phyloP scores from a whole-genome alignment of 345 rosid species.

The Sisymbrium altissimum region DNA sequence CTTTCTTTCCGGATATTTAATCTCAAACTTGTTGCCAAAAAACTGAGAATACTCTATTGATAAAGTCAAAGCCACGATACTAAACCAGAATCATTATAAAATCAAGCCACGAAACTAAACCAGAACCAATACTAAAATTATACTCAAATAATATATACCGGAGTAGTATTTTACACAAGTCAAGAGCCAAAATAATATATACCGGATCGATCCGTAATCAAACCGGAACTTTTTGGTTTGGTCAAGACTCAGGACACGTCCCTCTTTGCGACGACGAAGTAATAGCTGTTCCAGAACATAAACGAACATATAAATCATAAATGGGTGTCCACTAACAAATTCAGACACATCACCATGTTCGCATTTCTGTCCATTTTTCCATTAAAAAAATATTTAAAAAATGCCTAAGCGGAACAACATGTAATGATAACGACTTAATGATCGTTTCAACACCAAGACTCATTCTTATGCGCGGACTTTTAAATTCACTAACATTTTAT shows the following conservation, averaged over 20 bases:
- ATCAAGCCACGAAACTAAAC: background rate
- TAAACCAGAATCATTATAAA: too few relatives aligned
- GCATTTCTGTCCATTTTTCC: background rate
- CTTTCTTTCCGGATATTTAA: background rate
- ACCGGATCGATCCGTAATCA: background rate
- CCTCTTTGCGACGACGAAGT: conserved; percentile 5
- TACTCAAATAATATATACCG: background rate
- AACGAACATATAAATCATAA: background rate
- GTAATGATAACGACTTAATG: conserved; percentile 7
- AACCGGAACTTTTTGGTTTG: background rate
- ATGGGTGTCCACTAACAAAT: conserved; percentile 27
- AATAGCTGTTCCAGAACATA: conserved; percentile 17
- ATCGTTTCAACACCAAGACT: conserved; percentile 4
- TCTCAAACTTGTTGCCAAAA: background rate
- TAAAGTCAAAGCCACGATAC: background rate
- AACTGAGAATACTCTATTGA: background rate
- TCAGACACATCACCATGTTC: conserved; percentile 18
- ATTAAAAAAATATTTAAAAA: background rate
- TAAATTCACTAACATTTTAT: background rate
- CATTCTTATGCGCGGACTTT: conserved; percentile 22
- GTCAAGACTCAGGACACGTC: background rate
- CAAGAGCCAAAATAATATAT: background rate
- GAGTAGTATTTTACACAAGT: too few relatives aligned
- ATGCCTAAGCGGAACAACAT: background rate
- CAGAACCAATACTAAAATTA: background rate